These are phyloP conservation scores for Cladosporium sp. DNA, from an alignment of 2,329 filamentous ascomycete genomes.

Conservation along the genomic window DNA sequence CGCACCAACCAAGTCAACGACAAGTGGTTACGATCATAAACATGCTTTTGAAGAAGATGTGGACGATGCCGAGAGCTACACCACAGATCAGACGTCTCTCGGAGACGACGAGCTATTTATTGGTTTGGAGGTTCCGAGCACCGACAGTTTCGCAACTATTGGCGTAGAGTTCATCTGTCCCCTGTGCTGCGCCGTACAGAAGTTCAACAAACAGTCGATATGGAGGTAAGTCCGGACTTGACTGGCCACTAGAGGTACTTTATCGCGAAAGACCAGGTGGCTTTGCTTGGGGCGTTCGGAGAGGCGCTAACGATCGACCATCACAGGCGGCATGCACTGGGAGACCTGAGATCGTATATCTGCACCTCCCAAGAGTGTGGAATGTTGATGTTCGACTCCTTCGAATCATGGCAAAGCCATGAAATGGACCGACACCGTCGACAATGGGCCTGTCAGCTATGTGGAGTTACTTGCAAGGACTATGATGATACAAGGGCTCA, in stretches of 20 bases:
- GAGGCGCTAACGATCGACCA: background rate
- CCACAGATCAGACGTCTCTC: no score
- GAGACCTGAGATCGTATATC: constrained; percentile 19
- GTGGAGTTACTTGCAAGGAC: background rate
- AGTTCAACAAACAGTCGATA: constrained; percentile 7
- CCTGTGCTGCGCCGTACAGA: constrained; percentile 21
- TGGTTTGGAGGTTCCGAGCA: background rate
- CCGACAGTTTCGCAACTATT: background rate
- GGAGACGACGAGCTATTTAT: no score
- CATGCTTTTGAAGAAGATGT: no score
- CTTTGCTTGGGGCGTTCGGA: no score
- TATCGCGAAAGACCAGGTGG: no score
- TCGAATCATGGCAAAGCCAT: background rate
- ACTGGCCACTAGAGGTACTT: no score
- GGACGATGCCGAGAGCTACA: no score
- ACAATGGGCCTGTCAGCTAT: background rate
- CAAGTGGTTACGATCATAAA: no score
- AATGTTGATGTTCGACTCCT: background rate
- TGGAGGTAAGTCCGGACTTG: no score
- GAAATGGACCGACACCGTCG: background rate
- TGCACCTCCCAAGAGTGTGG: constrained; percentile 22
- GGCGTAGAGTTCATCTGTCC: constrained; percentile 23
- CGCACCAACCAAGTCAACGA: no score
- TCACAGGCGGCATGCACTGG: constrained; percentile 17
- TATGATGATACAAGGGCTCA: background rate